Percentiles rank a stretch among this genome's conserved stretches.
phyloP scores from a whole-genome alignment of 345 rosid genomes.

The Brassica rapa region DNA sequence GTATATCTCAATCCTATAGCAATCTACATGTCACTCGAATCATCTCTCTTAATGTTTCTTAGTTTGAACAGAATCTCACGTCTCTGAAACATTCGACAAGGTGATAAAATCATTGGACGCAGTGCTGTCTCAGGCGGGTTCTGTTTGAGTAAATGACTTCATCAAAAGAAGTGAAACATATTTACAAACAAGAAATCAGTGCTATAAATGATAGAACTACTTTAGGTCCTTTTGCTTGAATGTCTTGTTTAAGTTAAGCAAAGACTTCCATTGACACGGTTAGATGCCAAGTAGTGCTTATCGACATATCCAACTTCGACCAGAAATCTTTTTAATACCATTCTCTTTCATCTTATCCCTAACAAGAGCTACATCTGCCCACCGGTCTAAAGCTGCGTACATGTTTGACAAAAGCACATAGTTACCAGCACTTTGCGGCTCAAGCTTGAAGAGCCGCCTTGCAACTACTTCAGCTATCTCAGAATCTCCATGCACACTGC shows the following conservation, averaged over 20 bases:
- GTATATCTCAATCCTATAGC: neutral
- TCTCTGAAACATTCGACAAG: neutral
- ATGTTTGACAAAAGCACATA: slow-evolving; percentile 74
- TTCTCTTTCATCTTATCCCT: slow-evolving; percentile 65
- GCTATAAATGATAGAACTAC: slow-evolving; percentile 15
- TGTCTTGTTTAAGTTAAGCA: slow-evolving; percentile 8
- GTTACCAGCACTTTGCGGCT: slow-evolving; percentile 59
- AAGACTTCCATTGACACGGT: neutral
- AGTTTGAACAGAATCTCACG: neutral
- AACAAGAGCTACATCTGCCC: slow-evolving; percentile 60
- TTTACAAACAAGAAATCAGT: neutral
- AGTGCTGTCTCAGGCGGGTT: neutral
- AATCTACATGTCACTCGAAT: neutral
- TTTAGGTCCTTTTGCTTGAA: neutral
- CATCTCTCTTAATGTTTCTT: neutral
- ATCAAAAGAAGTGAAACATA: neutral
- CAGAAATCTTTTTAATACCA: slow-evolving; percentile 59
- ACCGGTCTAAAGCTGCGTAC: slow-evolving; percentile 64
- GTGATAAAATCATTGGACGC: neutral
- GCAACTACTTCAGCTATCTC: slow-evolving; percentile 64
- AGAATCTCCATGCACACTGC: slow-evolving; percentile 52
- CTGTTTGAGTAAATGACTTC: neutral
- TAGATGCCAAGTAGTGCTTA: slow-evolving; percentile 7
- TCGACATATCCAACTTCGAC: slow-evolving; percentile 52
- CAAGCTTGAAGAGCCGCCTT: slow-evolving; percentile 53